These are phyloP conservation scores for Leccinum griseonigrum DNA, from an alignment of 1,284 basidiomycete species.

Conservation along the genomic window DNA sequence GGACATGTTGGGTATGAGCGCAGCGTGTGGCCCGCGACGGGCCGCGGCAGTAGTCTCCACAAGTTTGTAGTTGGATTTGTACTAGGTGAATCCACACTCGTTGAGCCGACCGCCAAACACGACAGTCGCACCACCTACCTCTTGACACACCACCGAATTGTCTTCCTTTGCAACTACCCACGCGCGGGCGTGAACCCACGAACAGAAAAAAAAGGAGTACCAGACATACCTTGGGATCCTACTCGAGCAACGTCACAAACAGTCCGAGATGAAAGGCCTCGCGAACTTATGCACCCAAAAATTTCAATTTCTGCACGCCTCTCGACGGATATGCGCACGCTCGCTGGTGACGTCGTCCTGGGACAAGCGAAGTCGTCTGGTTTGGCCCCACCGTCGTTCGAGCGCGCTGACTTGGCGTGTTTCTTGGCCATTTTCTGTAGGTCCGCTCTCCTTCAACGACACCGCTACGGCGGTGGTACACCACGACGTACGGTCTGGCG, in stretches of 20 bases:
- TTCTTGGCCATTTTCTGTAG: conserved; percentile 20
- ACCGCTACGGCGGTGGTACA: too few species aligned
- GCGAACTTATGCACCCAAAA: conserved; percentile 50
- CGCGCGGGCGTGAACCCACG: conserved; percentile 6
- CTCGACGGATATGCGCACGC: conserved; percentile 49
- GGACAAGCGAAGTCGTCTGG: conserved; percentile 14
- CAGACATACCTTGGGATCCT: conserved; percentile 64
- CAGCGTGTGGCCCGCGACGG: conserved; percentile 64
- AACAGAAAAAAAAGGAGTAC: neutral
- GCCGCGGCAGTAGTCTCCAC: conserved; percentile 42
- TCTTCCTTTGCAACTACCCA: conserved; percentile 48
- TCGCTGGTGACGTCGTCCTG: conserved; percentile 18
- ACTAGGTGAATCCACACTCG: conserved; percentile 34
- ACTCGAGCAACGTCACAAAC: conserved; percentile 71
- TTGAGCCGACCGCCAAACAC: conserved; percentile 4
- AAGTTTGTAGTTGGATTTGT: conserved; percentile 50
- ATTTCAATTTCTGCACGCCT: conserved; percentile 57
- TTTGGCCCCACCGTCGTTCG: conserved; percentile 1
- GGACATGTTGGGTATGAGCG: conserved; percentile 53
- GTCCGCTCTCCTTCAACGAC: neutral
- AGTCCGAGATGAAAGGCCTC: conserved; percentile 85
- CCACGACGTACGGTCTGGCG: neutral
- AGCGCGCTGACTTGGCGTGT: conserved; percentile 7
- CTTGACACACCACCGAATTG: conserved; percentile 61
- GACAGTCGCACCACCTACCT: conserved; percentile 46